phyloP scores from a whole-genome alignment of 192 early-diverging fungal genomes.

The Gryganskiella cystojenkinii region DNA sequence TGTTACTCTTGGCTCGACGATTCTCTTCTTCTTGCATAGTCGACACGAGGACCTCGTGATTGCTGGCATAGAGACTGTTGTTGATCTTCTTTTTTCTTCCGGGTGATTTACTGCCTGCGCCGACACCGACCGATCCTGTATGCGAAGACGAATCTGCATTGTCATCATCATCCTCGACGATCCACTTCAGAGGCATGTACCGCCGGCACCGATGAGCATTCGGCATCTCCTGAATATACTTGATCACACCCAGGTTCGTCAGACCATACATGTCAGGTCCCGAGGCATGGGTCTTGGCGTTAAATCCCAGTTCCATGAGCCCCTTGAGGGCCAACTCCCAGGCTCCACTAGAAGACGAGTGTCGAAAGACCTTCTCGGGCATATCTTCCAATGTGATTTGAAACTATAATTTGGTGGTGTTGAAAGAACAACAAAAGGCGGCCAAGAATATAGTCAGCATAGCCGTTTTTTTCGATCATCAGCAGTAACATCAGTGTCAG shows the following conservation, averaged over 20 bases:
- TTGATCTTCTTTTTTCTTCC: constrained; percentile 48
- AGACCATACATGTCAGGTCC: constrained; percentile 79
- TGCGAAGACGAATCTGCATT: constrained; percentile 1
- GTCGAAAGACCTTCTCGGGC: constrained; percentile 66
- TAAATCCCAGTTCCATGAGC: constrained; percentile 67
- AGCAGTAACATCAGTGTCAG: no score
- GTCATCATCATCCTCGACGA: constrained; percentile 35
- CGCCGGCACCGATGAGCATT: constrained; percentile 47
- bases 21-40: constrained; percentile 24
- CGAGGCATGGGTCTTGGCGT: constrained; percentile 76
- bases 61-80: constrained; percentile 50
- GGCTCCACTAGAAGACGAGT: constrained; percentile 74
- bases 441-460: background rate
- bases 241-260: constrained; percentile 74
- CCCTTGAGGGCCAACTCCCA: constrained; percentile 75
- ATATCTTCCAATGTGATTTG: constrained; percentile 76
- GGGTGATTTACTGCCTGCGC: constrained; percentile 29
- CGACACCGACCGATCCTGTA: constrained; percentile 1
- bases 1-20: background rate
- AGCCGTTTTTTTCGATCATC: background rate
- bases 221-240: constrained; percentile 74
- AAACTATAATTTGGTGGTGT: constrained; percentile 50
- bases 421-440: background rate
- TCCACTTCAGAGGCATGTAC: constrained; percentile 53
- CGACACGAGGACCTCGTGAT: constrained; percentile 32